Base-by-base conservation (phyloP, 331 rosid genomes). In the Telfairia occidentalis region DNA sequence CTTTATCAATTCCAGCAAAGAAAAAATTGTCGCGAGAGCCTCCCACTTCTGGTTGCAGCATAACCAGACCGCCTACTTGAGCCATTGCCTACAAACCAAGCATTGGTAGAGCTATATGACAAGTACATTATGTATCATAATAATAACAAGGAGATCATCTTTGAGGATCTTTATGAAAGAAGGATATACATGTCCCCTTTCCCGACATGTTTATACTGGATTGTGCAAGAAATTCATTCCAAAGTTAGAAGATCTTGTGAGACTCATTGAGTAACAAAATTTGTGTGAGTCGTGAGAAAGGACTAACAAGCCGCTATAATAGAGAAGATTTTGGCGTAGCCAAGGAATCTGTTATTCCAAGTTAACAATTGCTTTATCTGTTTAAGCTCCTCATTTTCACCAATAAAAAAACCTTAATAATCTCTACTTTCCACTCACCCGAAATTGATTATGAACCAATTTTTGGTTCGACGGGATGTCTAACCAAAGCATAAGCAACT, bases 1-100 rank as follows among this genome's bases (percentile, higher is more conserved):
- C 96, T 87, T 85, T 92, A 85, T 92, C 98, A 7, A 89, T 85
- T 75, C 96, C 96, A 5, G 91, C 96, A 9, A 92, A 92, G 84
- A 86, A 89, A 84, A 92, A 90, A 64, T 78, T 85, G 10, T 85
- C 89, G 3, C 85, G 89, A 77, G 96, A 89, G 21, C 93, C 97
- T 71, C 90, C 96, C 66, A 85, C 90, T 49, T 89, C 90, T 3
- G 95, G 89, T 45, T 88, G 96, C 83, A 88, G 84, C 98, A 90
- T 87, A 30, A 89, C 89, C 82, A 92, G 77, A 73, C 96, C 97
- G 28, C 96, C 97, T 16, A 89, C 92, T 77, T 91, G 98, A 48
- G 96, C 96, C 97, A 91, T 82, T 78, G 98, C 97, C 98, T 91
- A 80, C 52, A 85, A 53, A n/a, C 50, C 77, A 0, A 46, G 37